Evolutionary conservation across 2,329 filamentous ascomycete genomes (phyloP).

Genomic region (Colletotrichum trifolii): DNA sequence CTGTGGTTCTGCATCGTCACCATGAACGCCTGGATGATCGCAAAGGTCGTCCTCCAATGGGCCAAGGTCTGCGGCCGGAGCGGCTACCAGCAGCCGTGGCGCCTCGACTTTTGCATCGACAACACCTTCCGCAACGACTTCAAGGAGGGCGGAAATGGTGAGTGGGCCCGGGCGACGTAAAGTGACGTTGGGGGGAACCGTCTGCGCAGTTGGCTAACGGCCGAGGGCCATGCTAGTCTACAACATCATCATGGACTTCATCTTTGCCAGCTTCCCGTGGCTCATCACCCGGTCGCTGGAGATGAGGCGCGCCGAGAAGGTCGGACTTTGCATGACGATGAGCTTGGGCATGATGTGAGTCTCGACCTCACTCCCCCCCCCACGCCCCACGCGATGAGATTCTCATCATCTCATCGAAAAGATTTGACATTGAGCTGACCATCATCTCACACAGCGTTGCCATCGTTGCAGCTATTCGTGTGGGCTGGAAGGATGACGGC

Average conservation of each 20-base stretch:
- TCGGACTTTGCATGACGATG: constrained; percentile 45
- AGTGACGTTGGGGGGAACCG: too few species aligned
- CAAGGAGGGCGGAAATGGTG: constrained; percentile 63
- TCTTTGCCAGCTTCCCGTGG: constrained; percentile 46
- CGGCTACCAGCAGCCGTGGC: constrained; percentile 58
- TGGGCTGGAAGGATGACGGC: constrained; percentile 60
- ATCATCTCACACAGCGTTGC: constrained; percentile 48
- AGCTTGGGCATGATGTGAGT: constrained; percentile 45
- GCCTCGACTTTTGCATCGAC: constrained; percentile 57
- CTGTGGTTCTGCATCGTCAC: constrained; percentile 61
- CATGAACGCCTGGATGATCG: constrained; percentile 60
- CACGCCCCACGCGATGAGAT: neutral
- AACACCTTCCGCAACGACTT: constrained; percentile 53
- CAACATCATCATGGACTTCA: constrained; percentile 56
- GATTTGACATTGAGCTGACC: neutral
- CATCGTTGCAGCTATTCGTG: constrained; percentile 59
- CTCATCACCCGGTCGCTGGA: constrained; percentile 43
- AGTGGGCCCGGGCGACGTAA: constrained; percentile 36
- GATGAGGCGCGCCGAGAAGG: constrained; percentile 44
- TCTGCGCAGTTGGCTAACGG: neutral
- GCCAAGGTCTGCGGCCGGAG: constrained; percentile 54
- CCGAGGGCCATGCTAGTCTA: constrained; percentile 49
- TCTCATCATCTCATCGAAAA: neutral
- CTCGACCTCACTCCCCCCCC: too few species aligned
- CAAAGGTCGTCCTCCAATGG: constrained; percentile 62